Evolutionary conservation across 306 rosid genomes (phyloP).

Genomic region (Acacia crassicarpa): DNA sequence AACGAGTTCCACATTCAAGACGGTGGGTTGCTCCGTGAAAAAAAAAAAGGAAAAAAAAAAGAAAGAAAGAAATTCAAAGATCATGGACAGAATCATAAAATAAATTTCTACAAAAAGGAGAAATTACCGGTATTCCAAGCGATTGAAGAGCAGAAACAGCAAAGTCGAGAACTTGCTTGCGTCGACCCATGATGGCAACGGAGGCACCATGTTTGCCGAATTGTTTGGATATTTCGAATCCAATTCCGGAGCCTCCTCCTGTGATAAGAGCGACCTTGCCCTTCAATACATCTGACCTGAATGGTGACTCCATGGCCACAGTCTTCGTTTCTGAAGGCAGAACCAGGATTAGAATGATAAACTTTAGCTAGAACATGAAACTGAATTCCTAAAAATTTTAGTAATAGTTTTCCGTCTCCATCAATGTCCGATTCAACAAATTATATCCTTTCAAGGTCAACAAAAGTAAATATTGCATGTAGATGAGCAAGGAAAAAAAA

Average conservation of each 20-base stretch:
- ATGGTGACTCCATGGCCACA: constrained; percentile 73
- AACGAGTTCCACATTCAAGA: neutral
- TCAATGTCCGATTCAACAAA: neutral
- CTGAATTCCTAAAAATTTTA: no score
- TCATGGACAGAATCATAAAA: neutral
- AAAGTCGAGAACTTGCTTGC: constrained; percentile 65
- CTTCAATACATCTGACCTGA: constrained; percentile 52
- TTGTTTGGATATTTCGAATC: constrained; percentile 71
- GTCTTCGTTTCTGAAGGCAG: neutral
- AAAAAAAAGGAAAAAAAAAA: no score
- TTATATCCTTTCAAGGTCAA: no score
- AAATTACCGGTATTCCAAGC: constrained; percentile 57
- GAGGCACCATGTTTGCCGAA: constrained; percentile 93
- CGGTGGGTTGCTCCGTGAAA: neutral
- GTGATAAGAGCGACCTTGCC: constrained; percentile 88
- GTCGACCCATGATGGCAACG: constrained; percentile 87
- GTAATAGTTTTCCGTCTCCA: neutral
- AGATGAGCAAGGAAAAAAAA: no score
- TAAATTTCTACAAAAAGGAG: neutral
- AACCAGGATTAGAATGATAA: neutral
- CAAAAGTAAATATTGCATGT: no score
- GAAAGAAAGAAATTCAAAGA: neutral
- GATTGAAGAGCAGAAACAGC: constrained; percentile 73
- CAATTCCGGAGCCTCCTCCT: constrained; percentile 95
- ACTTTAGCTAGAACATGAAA: neutral